Conservation (phyloP, 2,329 filamentous ascomycete species). For the Coniochaeta ligniaria region DNA sequence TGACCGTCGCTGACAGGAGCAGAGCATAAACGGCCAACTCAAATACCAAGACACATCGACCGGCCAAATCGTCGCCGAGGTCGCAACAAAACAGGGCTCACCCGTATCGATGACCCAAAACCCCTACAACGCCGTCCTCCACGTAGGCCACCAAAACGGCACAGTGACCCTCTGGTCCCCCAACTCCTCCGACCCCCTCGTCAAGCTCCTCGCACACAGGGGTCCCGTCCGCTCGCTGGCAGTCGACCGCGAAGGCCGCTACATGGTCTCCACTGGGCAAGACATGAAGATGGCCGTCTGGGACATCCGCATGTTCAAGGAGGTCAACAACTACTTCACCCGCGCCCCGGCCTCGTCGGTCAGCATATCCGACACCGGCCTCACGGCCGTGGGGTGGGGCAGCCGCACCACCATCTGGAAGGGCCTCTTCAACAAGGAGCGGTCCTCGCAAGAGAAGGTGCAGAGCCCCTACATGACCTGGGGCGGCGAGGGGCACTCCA, state of each 20-base stretch:
- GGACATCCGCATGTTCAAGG: slow-evolving; percentile 91
- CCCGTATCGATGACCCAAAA: slow-evolving; percentile 84
- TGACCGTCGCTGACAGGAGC: slow-evolving; percentile 12
- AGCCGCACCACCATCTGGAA: slow-evolving; percentile 88
- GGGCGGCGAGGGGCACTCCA: slow-evolving; percentile 75
- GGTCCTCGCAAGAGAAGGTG: slow-evolving; percentile 66
- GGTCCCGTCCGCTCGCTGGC: slow-evolving; percentile 83
- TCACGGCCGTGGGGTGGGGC: slow-evolving; percentile 87
- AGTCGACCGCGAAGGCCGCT: slow-evolving; percentile 82
- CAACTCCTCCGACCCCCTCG: slow-evolving; percentile 76
- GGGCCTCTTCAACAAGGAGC: slow-evolving; percentile 72
- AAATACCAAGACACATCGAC: slow-evolving; percentile 96
- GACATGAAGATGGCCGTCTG: slow-evolving; percentile 90
- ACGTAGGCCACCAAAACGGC: slow-evolving; percentile 91
- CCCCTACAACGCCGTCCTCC: slow-evolving; percentile 83
- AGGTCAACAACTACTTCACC: slow-evolving; percentile 84
- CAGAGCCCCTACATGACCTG: slow-evolving; percentile 88
- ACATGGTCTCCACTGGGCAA: slow-evolving; percentile 92
- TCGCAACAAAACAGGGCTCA: slow-evolving; percentile 76
- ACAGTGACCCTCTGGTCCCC: slow-evolving; percentile 94
- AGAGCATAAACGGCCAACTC: slow-evolving; percentile 74
- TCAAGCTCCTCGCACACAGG: slow-evolving; percentile 83
- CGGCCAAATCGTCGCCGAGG: slow-evolving; percentile 78
- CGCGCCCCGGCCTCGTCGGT: slow-evolving; percentile 76
- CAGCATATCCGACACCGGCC: slow-evolving; percentile 78